A percentile compares a stretch with the other conserved stretches of the same genome.
Conservation (phyloP, 1,284 basidiomycete genomes). For the Puccinia polysora region DNA sequence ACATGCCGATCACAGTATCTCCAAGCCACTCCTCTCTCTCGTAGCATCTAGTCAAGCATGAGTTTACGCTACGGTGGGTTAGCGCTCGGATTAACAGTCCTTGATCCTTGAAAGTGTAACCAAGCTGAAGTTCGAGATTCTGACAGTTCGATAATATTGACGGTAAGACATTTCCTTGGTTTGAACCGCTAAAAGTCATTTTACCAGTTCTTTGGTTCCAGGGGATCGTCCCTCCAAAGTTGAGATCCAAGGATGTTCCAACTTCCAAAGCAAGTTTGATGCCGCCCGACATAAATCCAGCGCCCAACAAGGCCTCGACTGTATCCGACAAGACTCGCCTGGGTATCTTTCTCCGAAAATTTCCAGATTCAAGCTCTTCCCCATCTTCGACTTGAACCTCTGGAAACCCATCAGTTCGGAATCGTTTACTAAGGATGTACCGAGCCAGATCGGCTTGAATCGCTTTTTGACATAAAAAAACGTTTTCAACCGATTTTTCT, state of each 20-base stretch:
- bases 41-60: constrained; percentile 63
- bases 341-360: constrained; percentile 57
- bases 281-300: constrained; percentile 66
- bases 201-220: constrained; percentile 49
- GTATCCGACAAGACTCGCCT: constrained; percentile 73
- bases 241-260: constrained; percentile 64
- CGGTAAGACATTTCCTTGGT: background rate
- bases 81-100: constrained; percentile 67
- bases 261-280: constrained; percentile 64
- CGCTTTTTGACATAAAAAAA: constrained; percentile 64
- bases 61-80: constrained; percentile 70
- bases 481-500: constrained; percentile 64
- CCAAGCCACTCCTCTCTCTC: constrained; percentile 79
- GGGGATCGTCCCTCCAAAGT: constrained; percentile 62
- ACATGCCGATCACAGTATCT: constrained; percentile 73
- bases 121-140: constrained; percentile 62
- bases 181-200: background rate
- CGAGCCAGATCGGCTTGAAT: constrained; percentile 62
- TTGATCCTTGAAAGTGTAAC: constrained; percentile 65
- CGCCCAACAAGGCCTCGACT: constrained; percentile 75
- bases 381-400: constrained; percentile 55
- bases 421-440: constrained; percentile 62
- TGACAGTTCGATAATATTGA: constrained; percentile 53
- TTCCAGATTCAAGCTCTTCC: constrained; percentile 53
- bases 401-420: constrained; percentile 60